Conservation (phyloP, 257 asterid genomes). For the Leonotis leonurus region DNA sequence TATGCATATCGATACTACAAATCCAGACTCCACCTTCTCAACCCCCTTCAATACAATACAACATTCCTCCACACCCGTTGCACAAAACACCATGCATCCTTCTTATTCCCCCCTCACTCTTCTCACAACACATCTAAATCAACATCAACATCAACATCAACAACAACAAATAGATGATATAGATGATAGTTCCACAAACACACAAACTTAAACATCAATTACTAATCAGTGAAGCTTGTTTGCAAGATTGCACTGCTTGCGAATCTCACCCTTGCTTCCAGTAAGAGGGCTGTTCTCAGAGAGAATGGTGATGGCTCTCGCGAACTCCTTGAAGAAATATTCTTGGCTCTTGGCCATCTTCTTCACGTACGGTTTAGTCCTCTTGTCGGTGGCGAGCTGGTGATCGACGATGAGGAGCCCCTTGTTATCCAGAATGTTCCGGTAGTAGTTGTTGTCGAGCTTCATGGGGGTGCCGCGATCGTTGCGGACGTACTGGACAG, state of each 20-base stretch:
- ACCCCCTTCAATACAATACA: too few species aligned
- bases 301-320: slow-evolving; percentile 64
- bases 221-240: slow-evolving; percentile 83
- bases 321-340: slow-evolving; percentile 66
- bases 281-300: slow-evolving; percentile 93
- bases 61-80: too few species aligned
- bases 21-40: too few species aligned
- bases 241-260: slow-evolving; percentile 76
- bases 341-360: slow-evolving; percentile 87
- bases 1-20: too few species aligned
- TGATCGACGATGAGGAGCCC: slow-evolving; percentile 81
- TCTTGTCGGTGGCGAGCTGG: slow-evolving; percentile 64
- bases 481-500: slow-evolving; percentile 92
- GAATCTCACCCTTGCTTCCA: slow-evolving; percentile 78
- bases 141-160: too few species aligned
- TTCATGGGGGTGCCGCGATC: slow-evolving; percentile 93
- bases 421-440: slow-evolving; percentile 79
- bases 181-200: too few species aligned
- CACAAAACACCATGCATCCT: too few species aligned
- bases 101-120: too few species aligned
- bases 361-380: slow-evolving; percentile 77
- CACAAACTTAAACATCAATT: too few species aligned
- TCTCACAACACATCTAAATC: too few species aligned
- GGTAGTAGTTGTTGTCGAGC: slow-evolving; percentile 85
- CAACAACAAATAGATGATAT: too few species aligned